These are phyloP conservation scores for Nakaseomyces sp. DNA, from an alignment of 1,139 yeast species.

Conservation along the genomic window DNA sequence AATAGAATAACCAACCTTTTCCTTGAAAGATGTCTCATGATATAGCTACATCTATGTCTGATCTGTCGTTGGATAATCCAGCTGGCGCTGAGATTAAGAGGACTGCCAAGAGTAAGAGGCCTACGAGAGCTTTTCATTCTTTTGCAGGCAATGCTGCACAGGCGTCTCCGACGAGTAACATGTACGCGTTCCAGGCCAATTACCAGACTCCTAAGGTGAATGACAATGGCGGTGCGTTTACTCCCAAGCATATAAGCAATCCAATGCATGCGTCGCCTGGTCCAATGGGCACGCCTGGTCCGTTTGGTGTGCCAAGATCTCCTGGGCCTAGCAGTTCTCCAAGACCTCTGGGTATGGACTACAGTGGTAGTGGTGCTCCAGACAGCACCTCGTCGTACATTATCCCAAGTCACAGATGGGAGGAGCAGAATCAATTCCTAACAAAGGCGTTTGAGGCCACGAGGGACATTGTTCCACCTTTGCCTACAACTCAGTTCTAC, in stretches of 20 bases:
- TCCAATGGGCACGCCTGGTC: constrained; percentile 8
- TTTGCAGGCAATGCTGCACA: constrained; percentile 10
- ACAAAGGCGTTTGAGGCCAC: constrained; percentile 54
- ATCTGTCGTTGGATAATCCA: constrained; percentile 15
- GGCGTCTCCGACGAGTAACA: constrained; percentile 1
- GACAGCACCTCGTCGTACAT: constrained; percentile 33
- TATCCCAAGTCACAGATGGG: constrained; percentile 48
- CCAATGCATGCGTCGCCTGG: constrained; percentile 5
- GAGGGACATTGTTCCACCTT: constrained; percentile 72
- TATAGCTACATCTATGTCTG: constrained; percentile 15
- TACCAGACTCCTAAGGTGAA: constrained; percentile 8
- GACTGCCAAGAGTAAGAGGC: constrained; percentile 14
- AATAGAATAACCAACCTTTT: too few species aligned
- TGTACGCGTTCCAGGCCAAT: constrained; percentile 6
- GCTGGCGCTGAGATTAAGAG: constrained; percentile 11
- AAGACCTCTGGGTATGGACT: constrained; percentile 1
- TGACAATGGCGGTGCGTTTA: constrained; percentile 2
- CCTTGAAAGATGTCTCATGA: constrained; percentile 14
- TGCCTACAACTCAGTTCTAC: constrained; percentile 62
- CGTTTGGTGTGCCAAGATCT: constrained; percentile 8
- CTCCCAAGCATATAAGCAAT: not conserved
- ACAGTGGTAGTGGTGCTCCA: not conserved
- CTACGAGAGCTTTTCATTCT: constrained; percentile 23
- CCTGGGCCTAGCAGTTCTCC: constrained; percentile 6
- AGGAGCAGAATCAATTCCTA: constrained; percentile 43